phyloP scores from a whole-genome alignment of 768 basidiomycete species.

The Boletales sp. region DNA sequence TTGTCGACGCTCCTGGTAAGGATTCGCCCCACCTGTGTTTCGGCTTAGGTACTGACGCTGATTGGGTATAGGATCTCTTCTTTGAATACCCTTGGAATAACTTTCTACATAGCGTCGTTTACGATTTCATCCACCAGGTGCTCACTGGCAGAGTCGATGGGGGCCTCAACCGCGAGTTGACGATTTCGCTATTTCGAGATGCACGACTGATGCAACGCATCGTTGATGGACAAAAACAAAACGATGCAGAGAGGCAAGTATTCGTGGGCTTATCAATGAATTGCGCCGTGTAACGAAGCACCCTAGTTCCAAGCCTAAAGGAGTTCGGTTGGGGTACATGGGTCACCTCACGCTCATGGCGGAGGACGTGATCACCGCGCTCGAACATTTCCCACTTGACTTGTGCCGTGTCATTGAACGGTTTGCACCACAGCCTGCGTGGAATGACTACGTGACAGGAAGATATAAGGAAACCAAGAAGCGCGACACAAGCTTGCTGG shows the following conservation, averaged over 20 bases:
- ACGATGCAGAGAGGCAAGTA: conserved; percentile 70
- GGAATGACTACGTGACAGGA: conserved; percentile 88
- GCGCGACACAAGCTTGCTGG: conserved; percentile 74
- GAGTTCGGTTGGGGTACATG: conserved; percentile 90
- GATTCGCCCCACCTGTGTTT: conserved; percentile 8
- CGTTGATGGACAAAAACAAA: conserved; percentile 77
- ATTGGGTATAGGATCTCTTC: conserved; percentile 70
- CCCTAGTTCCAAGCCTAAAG: conserved; percentile 64
- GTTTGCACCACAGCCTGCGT: conserved; percentile 72
- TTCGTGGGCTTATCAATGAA: not conserved
- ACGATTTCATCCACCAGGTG: conserved; percentile 94
- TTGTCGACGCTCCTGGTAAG: conserved; percentile 75
- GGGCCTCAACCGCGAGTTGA: conserved; percentile 83
- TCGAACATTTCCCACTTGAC: conserved; percentile 84
- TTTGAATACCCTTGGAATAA: conserved; percentile 98
- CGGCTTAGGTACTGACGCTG: not conserved
- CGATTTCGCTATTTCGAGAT: conserved; percentile 82
- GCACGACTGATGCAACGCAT: conserved; percentile 81
- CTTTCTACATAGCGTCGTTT: conserved; percentile 94
- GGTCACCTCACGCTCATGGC: conserved; percentile 93
- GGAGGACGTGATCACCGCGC: conserved; percentile 88
- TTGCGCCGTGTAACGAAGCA: conserved; percentile 6
- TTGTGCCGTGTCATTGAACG: conserved; percentile 60
- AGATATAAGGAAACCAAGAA: conserved; percentile 84
- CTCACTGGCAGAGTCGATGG: conserved; percentile 82